phyloP scores from a whole-genome alignment of 345 rosid genomes.

The Carallia brachiata region DNA sequence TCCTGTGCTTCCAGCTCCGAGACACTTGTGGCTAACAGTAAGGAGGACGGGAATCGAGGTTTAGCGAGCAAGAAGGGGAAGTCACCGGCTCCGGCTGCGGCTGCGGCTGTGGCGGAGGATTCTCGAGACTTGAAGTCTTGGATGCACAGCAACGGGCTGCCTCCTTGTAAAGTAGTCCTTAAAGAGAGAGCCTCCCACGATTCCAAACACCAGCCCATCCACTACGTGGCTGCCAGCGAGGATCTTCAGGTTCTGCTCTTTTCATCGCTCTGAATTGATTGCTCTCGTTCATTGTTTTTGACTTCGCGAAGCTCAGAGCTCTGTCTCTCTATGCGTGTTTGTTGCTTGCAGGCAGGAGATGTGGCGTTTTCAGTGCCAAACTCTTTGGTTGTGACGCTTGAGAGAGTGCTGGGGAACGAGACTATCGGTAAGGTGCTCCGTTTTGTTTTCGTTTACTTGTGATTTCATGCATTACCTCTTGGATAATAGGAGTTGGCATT shows the following conservation, averaged over 20 bases:
- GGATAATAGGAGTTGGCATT: too few relatives aligned
- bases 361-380: conserved; percentile 85
- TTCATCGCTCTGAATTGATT: conserved; percentile 6
- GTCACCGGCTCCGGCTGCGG: conserved; percentile 11
- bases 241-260: conserved; percentile 61
- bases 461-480: not conserved
- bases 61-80: conserved; percentile 44
- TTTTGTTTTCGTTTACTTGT: not conserved
- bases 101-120: conserved; percentile 29
- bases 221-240: conserved; percentile 85
- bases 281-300: not conserved
- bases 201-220: conserved; percentile 66
- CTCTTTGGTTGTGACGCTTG: conserved; percentile 87
- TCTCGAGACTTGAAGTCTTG: conserved; percentile 70
- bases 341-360: conserved; percentile 60
- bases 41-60: conserved; percentile 36
- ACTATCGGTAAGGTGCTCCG: conserved; percentile 67
- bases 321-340: not conserved
- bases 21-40: conserved; percentile 49
- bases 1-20: conserved; percentile 58
- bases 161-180: conserved; percentile 82
- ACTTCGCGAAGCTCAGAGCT: not conserved
- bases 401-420: conserved; percentile 95
- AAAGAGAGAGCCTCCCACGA: conserved; percentile 70
- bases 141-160: conserved; percentile 91